Evolutionary conservation across 768 basidiomycete species (phyloP), one percentile per base, ranked within the genome.

Genomic region (Mycena kentingensis): DNA sequence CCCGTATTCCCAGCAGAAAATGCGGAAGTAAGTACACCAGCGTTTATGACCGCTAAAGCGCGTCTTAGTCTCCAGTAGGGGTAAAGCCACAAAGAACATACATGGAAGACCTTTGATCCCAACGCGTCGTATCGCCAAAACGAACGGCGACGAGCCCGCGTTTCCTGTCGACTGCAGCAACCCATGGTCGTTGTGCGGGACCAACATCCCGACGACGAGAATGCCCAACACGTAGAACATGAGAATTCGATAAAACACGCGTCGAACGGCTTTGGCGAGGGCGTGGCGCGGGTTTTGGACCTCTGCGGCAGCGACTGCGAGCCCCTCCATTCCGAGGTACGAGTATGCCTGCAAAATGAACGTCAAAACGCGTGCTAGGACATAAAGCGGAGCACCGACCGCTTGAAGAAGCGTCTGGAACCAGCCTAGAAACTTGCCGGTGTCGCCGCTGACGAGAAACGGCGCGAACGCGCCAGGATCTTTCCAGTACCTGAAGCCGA

Each of bases 141-240:
- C 87, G 67, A 88, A 90, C 0, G 88, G 88, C 26, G 85, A 87
- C 34, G 81, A 70, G 1, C 78, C 82, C 15, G 75, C 82, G 18
- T 75, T 65, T 5, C 63, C 61, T 42, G 65, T 61, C 19, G 60
- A 44, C 28, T 52, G 49, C 22, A 60, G 58, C 27, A 71, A 65
- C 35, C 57, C 57, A 0, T 70, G 65, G 61, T 88, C 82, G 60
- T 80, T 73, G 42, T 76, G 82, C 2, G 85, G 84, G 27, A 90
- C 81, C 29, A 87, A 73, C 75, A 90, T 76, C 41, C 85, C 84
- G 31, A 84, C 79, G 52, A 86, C 73, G 52, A 87, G 68, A 49
- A 85, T 71, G 35, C 82, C 83, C 21, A 82, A 67, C 34, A 87
- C 67, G 60, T 75, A 74, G 57, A 74, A 73, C n/a, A 72, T 15